phyloP scores from a whole-genome alignment of 495 filamentous ascomycete species.

The Astrocystis sublimbata region DNA sequence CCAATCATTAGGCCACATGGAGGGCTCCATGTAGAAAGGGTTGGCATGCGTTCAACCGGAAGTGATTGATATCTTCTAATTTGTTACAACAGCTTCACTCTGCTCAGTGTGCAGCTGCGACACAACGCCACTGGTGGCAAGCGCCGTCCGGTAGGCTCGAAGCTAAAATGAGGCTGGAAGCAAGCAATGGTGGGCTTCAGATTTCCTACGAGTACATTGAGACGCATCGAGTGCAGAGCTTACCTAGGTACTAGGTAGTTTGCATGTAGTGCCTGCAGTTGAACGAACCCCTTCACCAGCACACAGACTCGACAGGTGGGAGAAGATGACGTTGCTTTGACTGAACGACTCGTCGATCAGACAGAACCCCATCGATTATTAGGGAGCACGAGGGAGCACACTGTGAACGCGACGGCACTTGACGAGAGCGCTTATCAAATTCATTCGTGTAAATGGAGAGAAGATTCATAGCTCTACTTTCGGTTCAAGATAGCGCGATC shows the following conservation, averaged over 20 bases:
- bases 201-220: not conserved
- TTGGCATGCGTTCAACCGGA: slow-evolving; percentile 4
- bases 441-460: not conserved
- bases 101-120: not conserved
- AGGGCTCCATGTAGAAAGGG: slow-evolving; percentile 12
- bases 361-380: not conserved
- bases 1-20: slow-evolving; percentile 37
- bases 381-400: not conserved
- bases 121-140: not conserved
- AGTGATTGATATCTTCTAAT: no score
- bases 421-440: not conserved
- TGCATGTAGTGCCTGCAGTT: not conserved
- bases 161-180: not conserved
- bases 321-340: not conserved
- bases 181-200: not conserved
- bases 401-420: not conserved
- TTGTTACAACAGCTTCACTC: not conserved
- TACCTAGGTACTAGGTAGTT: no score
- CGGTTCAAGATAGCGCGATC: not conserved
- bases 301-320: no score
- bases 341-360: not conserved
- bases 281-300: not conserved
- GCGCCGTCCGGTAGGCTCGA: not conserved
- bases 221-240: not conserved
- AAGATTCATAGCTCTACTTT: not conserved